Percentiles rank a stretch among this genome's conserved stretches.
phyloP scores from a whole-genome alignment of 176 grass and related monocot genomes.

The Cymbopogon citratus region DNA sequence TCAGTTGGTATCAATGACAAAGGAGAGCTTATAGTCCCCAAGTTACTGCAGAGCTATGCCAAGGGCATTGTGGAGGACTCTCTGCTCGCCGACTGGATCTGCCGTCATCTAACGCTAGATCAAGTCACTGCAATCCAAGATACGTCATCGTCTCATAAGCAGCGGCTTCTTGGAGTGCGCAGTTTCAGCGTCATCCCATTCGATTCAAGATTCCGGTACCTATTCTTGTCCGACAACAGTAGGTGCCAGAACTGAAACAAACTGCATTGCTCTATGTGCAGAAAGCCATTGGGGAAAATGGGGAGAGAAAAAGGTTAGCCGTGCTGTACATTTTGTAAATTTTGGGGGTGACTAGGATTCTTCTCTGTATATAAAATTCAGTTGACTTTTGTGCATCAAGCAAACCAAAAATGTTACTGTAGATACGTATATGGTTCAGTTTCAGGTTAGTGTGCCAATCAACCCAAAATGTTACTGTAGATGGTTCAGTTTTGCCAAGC shows the following conservation, averaged over 20 bases:
- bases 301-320: neutral
- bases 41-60: conserved; percentile 66
- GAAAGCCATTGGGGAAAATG: too few relatives aligned
- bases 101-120: conserved; percentile 59
- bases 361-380: conserved; percentile 23
- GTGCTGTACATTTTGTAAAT: conserved; percentile 35
- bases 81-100: conserved; percentile 80
- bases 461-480: neutral
- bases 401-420: neutral
- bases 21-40: conserved; percentile 73
- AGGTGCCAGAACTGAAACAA: neutral
- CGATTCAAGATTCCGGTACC: conserved; percentile 71
- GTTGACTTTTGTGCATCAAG: neutral
- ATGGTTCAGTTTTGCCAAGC: neutral
- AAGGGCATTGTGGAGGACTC: conserved; percentile 91
- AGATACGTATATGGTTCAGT: neutral
- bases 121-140: conserved; percentile 60
- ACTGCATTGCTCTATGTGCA: neutral
- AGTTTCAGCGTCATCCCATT: conserved; percentile 67
- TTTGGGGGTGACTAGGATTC: neutral
- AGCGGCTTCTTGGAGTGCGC: conserved; percentile 59
- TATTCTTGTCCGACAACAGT: conserved; percentile 55
- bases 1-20: conserved; percentile 71
- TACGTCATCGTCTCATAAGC: conserved; percentile 45
- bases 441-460: neutral